Conservation (phyloP, 2,329 filamentous ascomycete genomes). For the Xylariomycetidae sp. region DNA sequence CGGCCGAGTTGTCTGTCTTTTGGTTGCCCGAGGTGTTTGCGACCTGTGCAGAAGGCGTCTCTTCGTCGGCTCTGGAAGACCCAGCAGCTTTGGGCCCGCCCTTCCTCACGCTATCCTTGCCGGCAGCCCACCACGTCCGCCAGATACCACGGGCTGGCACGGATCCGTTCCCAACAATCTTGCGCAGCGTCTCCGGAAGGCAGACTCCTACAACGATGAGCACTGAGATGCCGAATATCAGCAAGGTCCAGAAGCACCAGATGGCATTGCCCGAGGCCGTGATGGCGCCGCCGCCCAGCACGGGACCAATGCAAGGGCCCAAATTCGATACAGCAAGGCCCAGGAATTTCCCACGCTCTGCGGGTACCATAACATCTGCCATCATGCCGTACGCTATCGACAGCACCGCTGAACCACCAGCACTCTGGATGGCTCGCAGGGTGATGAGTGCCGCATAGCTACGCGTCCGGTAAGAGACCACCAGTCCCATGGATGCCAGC, state of each 20-base stretch:
- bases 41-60: too few relatives aligned
- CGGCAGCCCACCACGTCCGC: neutral
- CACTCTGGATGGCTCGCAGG: neutral
- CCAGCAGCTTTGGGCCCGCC: neutral
- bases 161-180: slow-evolving; percentile 1
- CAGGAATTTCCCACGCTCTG: slow-evolving; percentile 2
- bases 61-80: too few relatives aligned
- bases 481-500: neutral
- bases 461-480: neutral
- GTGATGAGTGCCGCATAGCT: neutral
- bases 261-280: neutral
- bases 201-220: neutral
- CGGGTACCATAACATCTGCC: slow-evolving; percentile 1
- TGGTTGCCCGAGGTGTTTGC: too few relatives aligned
- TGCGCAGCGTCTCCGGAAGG: slow-evolving; percentile 4
- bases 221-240: neutral
- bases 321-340: slow-evolving; percentile 2
- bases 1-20: too few relatives aligned
- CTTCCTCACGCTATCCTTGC: neutral
- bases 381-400: slow-evolving; percentile 1
- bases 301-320: slow-evolving; percentile 2
- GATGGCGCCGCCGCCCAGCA: slow-evolving; percentile 2
- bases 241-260: slow-evolving; percentile 1
- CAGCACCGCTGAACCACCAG: neutral
- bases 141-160: neutral